These are phyloP conservation scores for Rutstroemia sydowiana DNA, from an alignment of 2,329 filamentous ascomycete genomes.

Conservation along the genomic window DNA sequence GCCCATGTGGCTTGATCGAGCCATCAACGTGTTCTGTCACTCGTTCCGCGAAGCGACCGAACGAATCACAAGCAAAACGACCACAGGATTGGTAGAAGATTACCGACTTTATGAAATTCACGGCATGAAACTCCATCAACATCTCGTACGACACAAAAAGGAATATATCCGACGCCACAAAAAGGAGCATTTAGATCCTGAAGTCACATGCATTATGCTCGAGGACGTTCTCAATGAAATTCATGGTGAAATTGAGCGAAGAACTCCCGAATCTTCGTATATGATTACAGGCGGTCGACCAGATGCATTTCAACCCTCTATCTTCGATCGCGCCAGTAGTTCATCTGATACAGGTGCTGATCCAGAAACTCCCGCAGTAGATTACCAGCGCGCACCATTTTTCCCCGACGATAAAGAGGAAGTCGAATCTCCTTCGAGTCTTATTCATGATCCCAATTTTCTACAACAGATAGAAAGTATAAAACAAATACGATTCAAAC, in stretches of 20 bases:
- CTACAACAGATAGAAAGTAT: slow-evolving; percentile 9
- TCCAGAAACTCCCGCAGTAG: slow-evolving; percentile 33
- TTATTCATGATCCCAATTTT: slow-evolving; percentile 19
- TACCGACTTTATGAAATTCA: slow-evolving; percentile 46
- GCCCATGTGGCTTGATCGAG: slow-evolving; percentile 42
- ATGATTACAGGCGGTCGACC: slow-evolving; percentile 32
- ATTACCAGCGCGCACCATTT: slow-evolving; percentile 25
- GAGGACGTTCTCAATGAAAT: slow-evolving; percentile 34
- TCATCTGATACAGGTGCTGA: slow-evolving; percentile 37
- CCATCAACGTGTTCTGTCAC: slow-evolving; percentile 40
- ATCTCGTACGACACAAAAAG: slow-evolving; percentile 35
- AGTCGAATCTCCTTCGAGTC: slow-evolving; percentile 22
- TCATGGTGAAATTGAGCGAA: slow-evolving; percentile 36
- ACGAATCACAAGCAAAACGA: slow-evolving; percentile 36
- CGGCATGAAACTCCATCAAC: slow-evolving; percentile 39
- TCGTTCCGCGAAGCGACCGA: slow-evolving; percentile 41
- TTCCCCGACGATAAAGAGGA: slow-evolving; percentile 17
- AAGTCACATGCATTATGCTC: slow-evolving; percentile 31
- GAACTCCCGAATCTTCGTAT: slow-evolving; percentile 36
- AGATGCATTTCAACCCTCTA: slow-evolving; percentile 34
- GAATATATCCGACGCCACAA: slow-evolving; percentile 21
- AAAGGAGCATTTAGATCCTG: slow-evolving; percentile 16
- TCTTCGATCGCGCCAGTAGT: slow-evolving; percentile 45
- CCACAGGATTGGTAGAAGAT: slow-evolving; percentile 43
- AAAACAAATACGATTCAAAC: slow-evolving; percentile 13